Percentiles rank a stretch among this genome's conserved stretches.
Evolutionary conservation across 805 yeast species (phyloP).

Genomic region (Zygosaccharomyces pseudorouxii): DNA sequence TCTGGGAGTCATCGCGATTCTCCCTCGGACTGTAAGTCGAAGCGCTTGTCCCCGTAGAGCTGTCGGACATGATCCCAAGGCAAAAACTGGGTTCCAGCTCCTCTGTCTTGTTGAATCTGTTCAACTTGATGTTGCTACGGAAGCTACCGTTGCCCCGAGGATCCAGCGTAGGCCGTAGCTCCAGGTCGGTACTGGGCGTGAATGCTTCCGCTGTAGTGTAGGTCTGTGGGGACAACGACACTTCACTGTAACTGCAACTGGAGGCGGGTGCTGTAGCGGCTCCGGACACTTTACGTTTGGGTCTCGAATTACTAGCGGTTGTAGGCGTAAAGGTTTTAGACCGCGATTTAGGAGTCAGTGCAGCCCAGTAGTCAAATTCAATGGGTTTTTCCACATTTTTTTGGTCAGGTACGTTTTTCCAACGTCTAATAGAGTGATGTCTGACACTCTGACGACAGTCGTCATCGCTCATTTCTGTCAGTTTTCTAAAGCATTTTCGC

Average conservation of each 20-base stretch:
- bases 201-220: neutral
- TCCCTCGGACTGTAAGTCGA: neutral
- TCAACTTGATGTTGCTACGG: neutral
- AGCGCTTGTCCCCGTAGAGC: neutral
- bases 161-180: conserved; percentile 2
- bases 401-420: conserved; percentile 8
- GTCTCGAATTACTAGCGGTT: neutral
- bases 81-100: neutral
- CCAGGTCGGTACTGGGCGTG: neutral
- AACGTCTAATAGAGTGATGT: conserved; percentile 11
- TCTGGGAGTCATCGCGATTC: neutral
- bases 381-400: neutral
- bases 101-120: neutral
- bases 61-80: neutral
- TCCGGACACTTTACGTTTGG: conserved; percentile 1
- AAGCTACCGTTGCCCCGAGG: conserved; percentile 2
- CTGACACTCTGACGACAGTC: neutral
- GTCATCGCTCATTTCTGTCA: conserved; percentile 1
- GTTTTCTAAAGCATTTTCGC: conserved; percentile 1
- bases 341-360: neutral
- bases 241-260: neutral
- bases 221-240: neutral
- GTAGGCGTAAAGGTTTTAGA: neutral
- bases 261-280: conserved; percentile 3
- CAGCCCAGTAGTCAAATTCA: neutral